A percentile compares a stretch with the other conserved stretches of the same genome.
These are phyloP conservation scores for Arthrobotrys musiformis DNA, from an alignment of 2,329 filamentous ascomycete genomes.

Conservation along the genomic window DNA sequence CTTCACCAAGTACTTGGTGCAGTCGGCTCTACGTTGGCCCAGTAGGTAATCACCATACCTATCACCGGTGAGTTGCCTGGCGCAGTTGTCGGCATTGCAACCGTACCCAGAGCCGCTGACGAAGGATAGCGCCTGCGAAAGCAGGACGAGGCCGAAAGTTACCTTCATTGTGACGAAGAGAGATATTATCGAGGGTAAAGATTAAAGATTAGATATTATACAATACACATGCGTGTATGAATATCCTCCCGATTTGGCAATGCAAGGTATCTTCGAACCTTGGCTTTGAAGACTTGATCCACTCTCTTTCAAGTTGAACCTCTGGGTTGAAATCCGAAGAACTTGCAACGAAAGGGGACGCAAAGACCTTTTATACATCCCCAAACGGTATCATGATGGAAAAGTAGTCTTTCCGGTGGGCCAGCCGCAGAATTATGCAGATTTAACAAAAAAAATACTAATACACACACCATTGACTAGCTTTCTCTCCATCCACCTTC, in stretches of 20 bases:
- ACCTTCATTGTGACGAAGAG: slow-evolving; percentile 33
- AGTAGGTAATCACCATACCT: background rate
- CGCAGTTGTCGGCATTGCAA: slow-evolving; percentile 29
- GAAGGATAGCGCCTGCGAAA: slow-evolving; percentile 23
- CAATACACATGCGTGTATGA: slow-evolving; percentile 23
- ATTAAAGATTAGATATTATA: slow-evolving; percentile 45
- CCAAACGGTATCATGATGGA: slow-evolving; percentile 10
- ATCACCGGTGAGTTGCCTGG: slow-evolving; percentile 9
- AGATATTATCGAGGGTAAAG: slow-evolving; percentile 18
- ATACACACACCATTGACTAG: slow-evolving; percentile 33
- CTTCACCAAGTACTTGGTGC: slow-evolving; percentile 10
- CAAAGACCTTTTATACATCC: slow-evolving; percentile 39
- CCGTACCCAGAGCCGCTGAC: slow-evolving; percentile 13
- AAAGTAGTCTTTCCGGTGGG: slow-evolving; percentile 13
- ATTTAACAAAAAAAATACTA: slow-evolving; percentile 34
- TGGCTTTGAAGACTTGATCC: slow-evolving; percentile 24
- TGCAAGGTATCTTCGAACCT: slow-evolving; percentile 22
- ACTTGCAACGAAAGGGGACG: slow-evolving; percentile 18
- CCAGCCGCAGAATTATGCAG: slow-evolving; percentile 38
- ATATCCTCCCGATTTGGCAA: slow-evolving; percentile 37
- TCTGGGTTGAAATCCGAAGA: slow-evolving; percentile 22
- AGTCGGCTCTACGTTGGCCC: slow-evolving; percentile 7
- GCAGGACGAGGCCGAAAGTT: slow-evolving; percentile 12
- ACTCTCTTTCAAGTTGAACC: slow-evolving; percentile 38
- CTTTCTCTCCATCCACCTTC: slow-evolving; percentile 35